Percentiles rank a stretch among this genome's conserved stretches.
Conservation (phyloP, 371 early-diverging fungal genomes). For the Encephalitozoon hellem region DNA sequence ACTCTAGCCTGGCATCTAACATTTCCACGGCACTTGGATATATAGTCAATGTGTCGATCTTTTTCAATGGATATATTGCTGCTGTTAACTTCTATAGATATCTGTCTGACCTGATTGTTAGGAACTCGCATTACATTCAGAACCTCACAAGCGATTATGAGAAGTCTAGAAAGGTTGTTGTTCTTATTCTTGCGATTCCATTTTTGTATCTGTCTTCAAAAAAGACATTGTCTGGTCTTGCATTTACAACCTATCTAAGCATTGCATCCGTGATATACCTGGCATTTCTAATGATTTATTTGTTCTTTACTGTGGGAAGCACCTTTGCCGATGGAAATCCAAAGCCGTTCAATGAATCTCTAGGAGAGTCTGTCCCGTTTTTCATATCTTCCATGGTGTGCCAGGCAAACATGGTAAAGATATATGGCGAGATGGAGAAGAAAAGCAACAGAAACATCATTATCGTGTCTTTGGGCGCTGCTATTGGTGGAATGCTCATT, state of each 20-base stretch:
- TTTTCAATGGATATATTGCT: conserved; percentile 32
- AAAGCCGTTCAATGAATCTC: not conserved
- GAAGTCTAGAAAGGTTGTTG: not conserved
- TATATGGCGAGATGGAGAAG: conserved; percentile 40
- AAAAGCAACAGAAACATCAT: conserved; percentile 32
- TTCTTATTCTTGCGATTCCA: not conserved
- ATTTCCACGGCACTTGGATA: not conserved
- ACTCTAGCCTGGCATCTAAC: not conserved
- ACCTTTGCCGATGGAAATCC: not conserved
- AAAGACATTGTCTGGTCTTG: conserved; percentile 9
- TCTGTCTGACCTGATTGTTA: conserved; percentile 13
- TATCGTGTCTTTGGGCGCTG: conserved; percentile 23
- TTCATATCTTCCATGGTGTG: conserved; percentile 55
- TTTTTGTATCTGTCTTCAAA: conserved; percentile 24
- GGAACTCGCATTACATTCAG: not conserved
- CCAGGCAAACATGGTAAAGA: conserved; percentile 53
- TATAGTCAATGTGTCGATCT: conserved; percentile 14
- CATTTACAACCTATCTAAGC: not conserved
- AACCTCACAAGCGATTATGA: not conserved
- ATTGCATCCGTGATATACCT: conserved; percentile 18
- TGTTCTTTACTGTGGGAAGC: conserved; percentile 4
- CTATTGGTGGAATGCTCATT: conserved; percentile 30
- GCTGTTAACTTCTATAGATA: conserved; percentile 29
- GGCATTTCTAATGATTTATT: conserved; percentile 18
- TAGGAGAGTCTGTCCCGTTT: conserved; percentile 16